Base-by-base conservation (phyloP, 768 basidiomycete genomes). In the Amanita rubescens region DNA sequence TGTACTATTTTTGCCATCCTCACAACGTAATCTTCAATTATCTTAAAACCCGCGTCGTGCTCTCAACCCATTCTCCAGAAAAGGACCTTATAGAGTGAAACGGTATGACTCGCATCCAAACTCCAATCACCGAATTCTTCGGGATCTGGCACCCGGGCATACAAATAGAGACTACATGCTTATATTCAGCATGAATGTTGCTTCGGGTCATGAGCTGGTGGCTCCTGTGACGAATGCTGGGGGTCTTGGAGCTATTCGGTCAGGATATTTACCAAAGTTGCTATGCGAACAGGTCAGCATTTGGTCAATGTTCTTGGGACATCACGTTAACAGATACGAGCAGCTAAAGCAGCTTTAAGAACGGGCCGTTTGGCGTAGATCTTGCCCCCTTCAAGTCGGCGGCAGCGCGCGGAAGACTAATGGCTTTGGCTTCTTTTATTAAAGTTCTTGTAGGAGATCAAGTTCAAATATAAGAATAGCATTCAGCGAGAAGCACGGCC, bases 171-270 rank as follows among this genome's bases (percentile, higher is more conserved):
- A 10, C 20, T 14, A 48, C 22, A 20, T 15, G 32, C 34, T 5
- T 32, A 8, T 20, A 3, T 38, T 17, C 55, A 91, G 71, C 24
- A 74, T 73, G 73, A 70, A 73, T 55, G 68, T 71, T 11, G 70
- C 68, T 57, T 76, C 77, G 53, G 77, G 77, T 5, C 76, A 92
- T 15, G 91, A 94, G 66, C 81, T 94, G 22, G 93, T 92, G 15
- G 94, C 93, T 37, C 93, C 90, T 35, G 93, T 95, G 54, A 91
- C 90, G 41, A 96, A 95, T 62, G 94, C 92, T 24, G 93, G 94
- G 44, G 94, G 94, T 49, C 60, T 96, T 39, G 94, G 94, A 57
- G 91, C 95, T 49, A 91, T 97, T 56, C 94, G 94, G 51, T 75
- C 87, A 30, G 90, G 90, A 0, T 93, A 87, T 65, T 90, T 90